Evolutionary conservation across 257 asterid genomes (phyloP), one percentile per base, ranked within the genome.

Genomic region (Fraxinus excelsior): DNA sequence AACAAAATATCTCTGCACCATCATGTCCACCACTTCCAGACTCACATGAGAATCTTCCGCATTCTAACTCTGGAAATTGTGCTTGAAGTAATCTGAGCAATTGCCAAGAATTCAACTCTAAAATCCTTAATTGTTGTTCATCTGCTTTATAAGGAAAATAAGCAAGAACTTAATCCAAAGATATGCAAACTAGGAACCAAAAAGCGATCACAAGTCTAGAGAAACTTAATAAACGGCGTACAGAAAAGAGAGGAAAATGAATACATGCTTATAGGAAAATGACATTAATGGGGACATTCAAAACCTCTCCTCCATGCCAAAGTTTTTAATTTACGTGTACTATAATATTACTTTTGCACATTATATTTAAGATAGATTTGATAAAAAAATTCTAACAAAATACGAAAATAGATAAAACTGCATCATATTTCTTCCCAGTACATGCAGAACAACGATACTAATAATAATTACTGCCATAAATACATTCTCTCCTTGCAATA

Each of bases 41-140:
- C 62, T 80, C 81, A 68, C 96, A 94, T 72, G 83, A 84, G 79
- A 81, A 79, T 66, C 74, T 77, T 78, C 73, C 83, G 77, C 97
- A 94, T 37, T 77, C 79, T 76, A 85, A 78, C 72, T 86, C 81
- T 3, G 91, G 79, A 79, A 85, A 76, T 79, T 94, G 97, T 56
- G 90, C 85, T 40, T 90, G 82, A 76, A 94, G 90, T 77, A 94
- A 87, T 84, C 91, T 85, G 80, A 94, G 73, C 74, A 94, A 85
- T 78, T 94, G 98, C 98, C 96, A 94, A 23, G 97, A 88, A 87
- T 94, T 94, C 74, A 92, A 79, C 80, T 94, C 91, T 74, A 92
- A 83, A 76, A 91, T 74, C 85, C 92, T 92, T 76, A 92, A 88
- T 79, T 79, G 82, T 69, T 88, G 91, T 73, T 92, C 93, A 78